Conservation (phyloP, 2,329 filamentous ascomycete genomes). For the Tolypocladium paradoxum region DNA sequence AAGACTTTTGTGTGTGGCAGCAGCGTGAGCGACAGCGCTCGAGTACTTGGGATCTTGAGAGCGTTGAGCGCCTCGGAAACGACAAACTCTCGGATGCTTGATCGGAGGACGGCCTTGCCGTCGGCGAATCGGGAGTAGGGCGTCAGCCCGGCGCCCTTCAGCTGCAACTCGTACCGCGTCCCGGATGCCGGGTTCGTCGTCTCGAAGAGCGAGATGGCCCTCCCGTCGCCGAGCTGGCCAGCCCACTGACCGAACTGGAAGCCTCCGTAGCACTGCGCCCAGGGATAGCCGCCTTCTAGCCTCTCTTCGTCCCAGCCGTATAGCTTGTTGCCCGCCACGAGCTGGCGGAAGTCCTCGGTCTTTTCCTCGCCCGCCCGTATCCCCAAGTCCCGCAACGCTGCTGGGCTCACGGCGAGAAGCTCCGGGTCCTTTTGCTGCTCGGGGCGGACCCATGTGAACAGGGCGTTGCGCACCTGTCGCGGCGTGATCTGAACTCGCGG, state of each 20-base stretch:
- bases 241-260: constrained; percentile 79
- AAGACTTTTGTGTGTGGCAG: constrained; percentile 62
- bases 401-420: constrained; percentile 68
- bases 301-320: constrained; percentile 64
- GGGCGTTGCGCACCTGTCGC: constrained; percentile 70
- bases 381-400: constrained; percentile 72
- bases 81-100: constrained; percentile 87
- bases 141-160: constrained; percentile 88
- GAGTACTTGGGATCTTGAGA: constrained; percentile 73
- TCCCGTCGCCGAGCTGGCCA: constrained; percentile 86
- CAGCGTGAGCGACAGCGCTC: constrained; percentile 73
- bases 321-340: constrained; percentile 74
- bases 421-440: constrained; percentile 62
- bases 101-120: constrained; percentile 84
- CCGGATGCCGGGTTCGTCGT: constrained; percentile 62
- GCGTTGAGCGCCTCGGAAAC: constrained; percentile 85
- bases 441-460: constrained; percentile 87
- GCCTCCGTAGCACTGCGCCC: constrained; percentile 97
- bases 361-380: constrained; percentile 57
- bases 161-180: constrained; percentile 77
- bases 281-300: constrained; percentile 70
- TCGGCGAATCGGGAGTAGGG: constrained; percentile 96
- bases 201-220: constrained; percentile 92
- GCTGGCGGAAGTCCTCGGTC: constrained; percentile 62
- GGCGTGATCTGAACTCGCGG: constrained; percentile 68